Conservation (phyloP, 371 early-diverging fungal species). For the Lichtheimia ramosa region DNA sequence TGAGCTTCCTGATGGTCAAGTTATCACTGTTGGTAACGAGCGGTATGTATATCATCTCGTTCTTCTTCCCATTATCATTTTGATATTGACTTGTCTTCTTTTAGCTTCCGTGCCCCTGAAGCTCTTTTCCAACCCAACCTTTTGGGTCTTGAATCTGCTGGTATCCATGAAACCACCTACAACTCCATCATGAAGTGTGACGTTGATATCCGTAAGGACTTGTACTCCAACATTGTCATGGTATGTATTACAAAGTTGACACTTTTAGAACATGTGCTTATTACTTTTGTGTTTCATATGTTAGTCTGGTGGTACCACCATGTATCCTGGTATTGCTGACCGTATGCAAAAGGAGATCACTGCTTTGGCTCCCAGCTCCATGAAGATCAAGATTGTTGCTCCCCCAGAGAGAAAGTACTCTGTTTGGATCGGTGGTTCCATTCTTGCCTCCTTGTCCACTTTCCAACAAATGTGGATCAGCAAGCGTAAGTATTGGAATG, state of each 20-base stretch:
- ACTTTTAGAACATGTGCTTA: neutral
- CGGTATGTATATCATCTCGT: conserved; percentile 47
- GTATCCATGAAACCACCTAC: conserved; percentile 95
- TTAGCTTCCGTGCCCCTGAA: conserved; percentile 97
- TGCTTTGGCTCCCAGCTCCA: conserved; percentile 95
- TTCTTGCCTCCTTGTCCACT: conserved; percentile 97
- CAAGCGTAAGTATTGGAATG: conserved; percentile 10
- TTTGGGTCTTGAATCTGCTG: conserved; percentile 88
- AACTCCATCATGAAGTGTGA: conserved; percentile 98
- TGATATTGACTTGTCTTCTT: conserved; percentile 1
- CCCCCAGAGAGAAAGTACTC: conserved; percentile 99
- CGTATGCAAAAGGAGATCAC: conserved; percentile 99
- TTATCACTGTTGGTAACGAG: conserved; percentile 98
- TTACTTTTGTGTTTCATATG: neutral
- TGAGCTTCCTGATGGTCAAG: conserved; percentile 99
- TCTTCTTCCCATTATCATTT: neutral
- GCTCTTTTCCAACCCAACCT: conserved; percentile 98
- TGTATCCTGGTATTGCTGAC: conserved; percentile 97
- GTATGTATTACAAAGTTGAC: conserved; percentile 19
- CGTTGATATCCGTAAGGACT: conserved; percentile 97
- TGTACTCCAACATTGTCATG: conserved; percentile 96
- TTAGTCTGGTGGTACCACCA: conserved; percentile 82
- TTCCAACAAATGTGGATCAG: conserved; percentile 66
- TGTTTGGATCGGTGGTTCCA: conserved; percentile 99
- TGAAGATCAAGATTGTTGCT: conserved; percentile 99